Evolutionary conservation across 768 basidiomycete species (phyloP), one percentile per base, ranked within the genome.

Genomic region (Boletus sp.): DNA sequence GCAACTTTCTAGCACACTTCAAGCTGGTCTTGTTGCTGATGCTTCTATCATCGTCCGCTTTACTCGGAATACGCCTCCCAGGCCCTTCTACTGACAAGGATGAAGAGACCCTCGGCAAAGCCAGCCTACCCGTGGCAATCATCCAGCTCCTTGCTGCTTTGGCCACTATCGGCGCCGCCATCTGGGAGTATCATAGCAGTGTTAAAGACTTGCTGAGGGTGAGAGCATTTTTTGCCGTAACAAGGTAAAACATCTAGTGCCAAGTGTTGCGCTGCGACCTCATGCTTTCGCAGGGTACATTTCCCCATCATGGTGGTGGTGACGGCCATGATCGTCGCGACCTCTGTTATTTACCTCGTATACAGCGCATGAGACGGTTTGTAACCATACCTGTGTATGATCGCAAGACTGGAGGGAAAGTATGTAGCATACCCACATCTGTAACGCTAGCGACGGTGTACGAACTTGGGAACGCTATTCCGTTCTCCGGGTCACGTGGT

Each of bases 1-100:
- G 89, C 50, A 90, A 91, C 62, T 74, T 89, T 49, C 75, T 91
- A 33, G 80, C 87, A 0, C 85, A 91, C 65, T 57, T 87, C 53
- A 87, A 83, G 63, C 78, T 90, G 29, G 85, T 82, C 6, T 73
- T 89, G 10, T 72, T 91, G 24, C 75, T 91, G 30, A 80, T 81
- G 8, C 74, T 90, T 1, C 70, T 89, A 4, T 83, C 84, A 2
- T 81, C 84, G 30, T 87, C 88, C 9, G 73, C 86, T 50, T 72
- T 91, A 14, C 78, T 90, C 9, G 78, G 77, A 29, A 78, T 80
- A 20, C 84, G 86, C 12, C 77, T 91, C 7, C 82, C 83, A 5
- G 75, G 74, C 14, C 72, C 75, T 17, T 51, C 65, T 2, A 57
- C 24, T 3, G 60, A 61, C n/a, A 60, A 64, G 15, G 56, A 66